Conservation (phyloP, 371 early-diverging fungal genomes). For the Lichtheimia corymbifera region DNA sequence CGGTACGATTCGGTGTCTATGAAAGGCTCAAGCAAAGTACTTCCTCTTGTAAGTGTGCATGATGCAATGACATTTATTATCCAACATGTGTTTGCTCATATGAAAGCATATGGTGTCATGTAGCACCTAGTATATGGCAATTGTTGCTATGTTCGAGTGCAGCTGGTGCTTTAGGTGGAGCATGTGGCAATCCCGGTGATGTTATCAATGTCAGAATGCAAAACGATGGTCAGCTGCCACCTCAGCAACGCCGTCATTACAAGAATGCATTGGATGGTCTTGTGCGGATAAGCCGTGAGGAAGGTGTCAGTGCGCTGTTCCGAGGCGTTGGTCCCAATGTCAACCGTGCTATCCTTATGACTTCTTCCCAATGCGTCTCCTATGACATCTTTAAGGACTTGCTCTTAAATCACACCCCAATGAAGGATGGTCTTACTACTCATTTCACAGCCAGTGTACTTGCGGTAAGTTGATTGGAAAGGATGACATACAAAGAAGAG, state of each 20-base stretch:
- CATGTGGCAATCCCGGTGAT: conserved; percentile 76
- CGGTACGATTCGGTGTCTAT: conserved; percentile 66
- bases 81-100: too few species aligned
- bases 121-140: conserved; percentile 43
- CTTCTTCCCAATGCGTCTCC: conserved; percentile 62
- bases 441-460: conserved; percentile 79
- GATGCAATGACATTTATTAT: neutral
- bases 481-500: neutral
- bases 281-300: conserved; percentile 57
- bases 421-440: conserved; percentile 54
- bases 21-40: conserved; percentile 46
- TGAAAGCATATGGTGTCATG: too few species aligned
- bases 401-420: conserved; percentile 41
- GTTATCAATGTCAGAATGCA: conserved; percentile 73
- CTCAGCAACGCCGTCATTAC: conserved; percentile 61
- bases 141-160: conserved; percentile 50
- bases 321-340: conserved; percentile 66
- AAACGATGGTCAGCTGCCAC: conserved; percentile 67
- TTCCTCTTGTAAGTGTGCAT: neutral
- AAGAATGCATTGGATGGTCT: conserved; percentile 65
- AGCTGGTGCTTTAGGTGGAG: conserved; percentile 69
- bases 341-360: conserved; percentile 66
- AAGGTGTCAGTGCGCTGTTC: conserved; percentile 54
- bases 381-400: conserved; percentile 62
- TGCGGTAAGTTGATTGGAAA: conserved; percentile 55